phyloP scores from a whole-genome alignment of 129 eudicot species.

The Arctium lappa region DNA sequence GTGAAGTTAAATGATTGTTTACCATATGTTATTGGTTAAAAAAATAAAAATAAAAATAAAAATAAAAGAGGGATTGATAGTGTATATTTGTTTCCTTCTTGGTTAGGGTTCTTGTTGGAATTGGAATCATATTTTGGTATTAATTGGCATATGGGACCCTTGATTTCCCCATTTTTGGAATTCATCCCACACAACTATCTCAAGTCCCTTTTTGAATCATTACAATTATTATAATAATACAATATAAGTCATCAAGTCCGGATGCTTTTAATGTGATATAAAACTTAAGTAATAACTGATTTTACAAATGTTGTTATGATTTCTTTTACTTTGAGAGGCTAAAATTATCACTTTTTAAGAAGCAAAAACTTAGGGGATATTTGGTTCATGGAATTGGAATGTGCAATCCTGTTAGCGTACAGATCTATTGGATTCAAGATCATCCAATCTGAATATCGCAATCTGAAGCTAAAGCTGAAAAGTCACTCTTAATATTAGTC shows the following conservation, averaged over 20 bases:
- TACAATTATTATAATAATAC: neutral
- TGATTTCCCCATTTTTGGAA: neutral
- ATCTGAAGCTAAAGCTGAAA: too few relatives aligned
- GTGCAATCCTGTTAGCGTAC: too few relatives aligned
- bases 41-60: too few relatives aligned
- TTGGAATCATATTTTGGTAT: neutral
- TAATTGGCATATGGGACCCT: neutral
- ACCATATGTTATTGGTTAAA: too few relatives aligned
- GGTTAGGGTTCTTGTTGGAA: neutral
- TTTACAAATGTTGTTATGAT: neutral
- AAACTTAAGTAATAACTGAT: neutral
- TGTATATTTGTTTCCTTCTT: neutral
- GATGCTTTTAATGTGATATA: neutral
- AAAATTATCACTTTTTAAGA: too few relatives aligned
- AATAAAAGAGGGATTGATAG: neutral
- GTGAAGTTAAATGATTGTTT: too few relatives aligned
- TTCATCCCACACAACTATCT: neutral
- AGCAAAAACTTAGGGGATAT: too few relatives aligned
- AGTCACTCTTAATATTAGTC: too few relatives aligned
- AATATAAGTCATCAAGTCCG: neutral
- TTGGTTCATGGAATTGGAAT: too few relatives aligned
- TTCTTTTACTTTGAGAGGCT: too few relatives aligned
- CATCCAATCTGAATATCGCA: too few relatives aligned
- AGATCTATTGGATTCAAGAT: too few relatives aligned
- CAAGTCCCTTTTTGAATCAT: neutral